Base-by-base conservation (phyloP, 2,329 filamentous ascomycete genomes). In the Apiospora koreana region DNA sequence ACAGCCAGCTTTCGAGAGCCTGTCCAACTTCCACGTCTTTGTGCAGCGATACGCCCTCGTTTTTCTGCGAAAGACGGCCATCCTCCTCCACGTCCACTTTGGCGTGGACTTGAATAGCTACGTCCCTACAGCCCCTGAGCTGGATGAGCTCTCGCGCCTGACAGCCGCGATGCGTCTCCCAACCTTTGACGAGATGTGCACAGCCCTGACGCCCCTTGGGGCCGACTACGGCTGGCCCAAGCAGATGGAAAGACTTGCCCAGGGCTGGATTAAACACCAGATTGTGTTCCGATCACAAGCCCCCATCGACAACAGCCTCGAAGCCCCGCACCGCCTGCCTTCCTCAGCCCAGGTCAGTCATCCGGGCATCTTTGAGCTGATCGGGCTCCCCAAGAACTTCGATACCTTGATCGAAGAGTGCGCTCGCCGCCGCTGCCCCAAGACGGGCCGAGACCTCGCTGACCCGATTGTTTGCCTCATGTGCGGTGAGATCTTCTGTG, bases 401-500 rank as follows among this genome's bases (percentile, higher is more conserved):
- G 96, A 98, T 80, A 92, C 91, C 2, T 86, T 99, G 46, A 97
- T 97, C 71, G 95, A 98, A 77, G 95, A 97, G 81, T 94, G 94
- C 35, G 95, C 96, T 75, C 91, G 91, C 73, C 86, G 92, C 68
- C 91, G 88, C 67, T 99, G 96, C 77, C 94, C 94, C 0, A 97
- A 91, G 1, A 97, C 94, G 1, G 94, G 94, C 74, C 97, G 96
- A 79, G 95, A 98, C 75, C 84, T 99, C 67, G 92, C 91, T 2
- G 97, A 99, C 80, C 94, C 96, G 0, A 93, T 93, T 73, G 89
- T 99, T 46, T 99, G 96, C 78, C 87, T 99, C 48, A 94, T 98
- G 83, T 99, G 96, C 78, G 95, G 96, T 43, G 94, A 95, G n/a
- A 94, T 99, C 50, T 95, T 98, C 81, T 99, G 96, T 82, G 94